Evolutionary conservation across 148 eudicot species (phyloP), one percentile per base, ranked within the genome.

Genomic region (Heliamphora exappendiculata): DNA sequence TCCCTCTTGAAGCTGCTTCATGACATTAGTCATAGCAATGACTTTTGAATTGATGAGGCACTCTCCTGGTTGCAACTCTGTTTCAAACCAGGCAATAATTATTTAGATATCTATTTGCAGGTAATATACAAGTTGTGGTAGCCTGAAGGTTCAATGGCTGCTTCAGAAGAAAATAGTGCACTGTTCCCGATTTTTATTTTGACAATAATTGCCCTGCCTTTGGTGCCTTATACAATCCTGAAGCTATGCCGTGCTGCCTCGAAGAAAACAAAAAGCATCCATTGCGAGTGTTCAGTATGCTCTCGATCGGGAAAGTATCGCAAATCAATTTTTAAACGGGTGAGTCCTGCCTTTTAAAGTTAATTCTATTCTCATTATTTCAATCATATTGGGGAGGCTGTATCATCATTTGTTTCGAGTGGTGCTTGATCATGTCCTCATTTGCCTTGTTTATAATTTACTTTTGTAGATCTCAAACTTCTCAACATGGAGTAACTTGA

Each of bases 141-240:
- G 60, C 65, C 78, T 50, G 54, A 73, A 82, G 72, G 67, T 13
- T 79, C 44, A 73, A 95, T 95, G 98, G 94, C 94, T 59, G 83
- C 89, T 80, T 88, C 96, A 39, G 98, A 90, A 75, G 98, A 95
- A 84, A 91, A 89, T 62, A 90, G 88, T 85, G 82, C 92, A 29
- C 70, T 95, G 80, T 95, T 95, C 79, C 97, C 98, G 8, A 95
- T 95, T 58, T 95, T 95, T 65, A 86, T 95, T 58, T 84, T 92
- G 82, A 88, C 98, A 8, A 88, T 92, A 71, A 87, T 95, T 81
- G 98, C 96, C 22, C 57, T 95, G 67, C 96, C 98, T 66, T 85
- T 95, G 66, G 94, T 95, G 44, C 98, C 98, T 77, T 95, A 95
- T 76, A 92, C 98, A 11, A 88, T 95, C 71, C 47, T 86, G 79